Percentiles rank a stretch among this genome's conserved stretches.
Conservation (phyloP, 345 rosid genomes). For the Melaleuca quinquenervia region DNA sequence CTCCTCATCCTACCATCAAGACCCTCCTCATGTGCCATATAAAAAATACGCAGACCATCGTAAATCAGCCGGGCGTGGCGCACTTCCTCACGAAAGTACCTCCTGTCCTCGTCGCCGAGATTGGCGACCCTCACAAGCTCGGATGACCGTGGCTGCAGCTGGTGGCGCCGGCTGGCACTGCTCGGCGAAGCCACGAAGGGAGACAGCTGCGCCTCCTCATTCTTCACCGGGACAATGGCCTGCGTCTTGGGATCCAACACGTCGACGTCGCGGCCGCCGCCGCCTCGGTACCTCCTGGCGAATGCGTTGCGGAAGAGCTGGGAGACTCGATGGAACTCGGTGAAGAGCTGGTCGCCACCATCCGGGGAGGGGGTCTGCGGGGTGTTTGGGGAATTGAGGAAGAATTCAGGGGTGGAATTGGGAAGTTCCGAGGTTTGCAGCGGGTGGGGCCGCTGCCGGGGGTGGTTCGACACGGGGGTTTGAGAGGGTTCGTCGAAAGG, state of each 20-base stretch:
- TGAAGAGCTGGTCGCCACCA: conserved; percentile 27
- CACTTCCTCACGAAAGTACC: conserved; percentile 49
- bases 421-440: not conserved
- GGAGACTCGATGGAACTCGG: conserved; percentile 44
- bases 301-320: conserved; percentile 55
- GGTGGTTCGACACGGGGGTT: not conserved
- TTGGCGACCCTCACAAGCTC: conserved; percentile 82
- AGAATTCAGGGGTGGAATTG: conserved; percentile 8
- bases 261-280: conserved; percentile 24
- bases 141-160: conserved; percentile 31
- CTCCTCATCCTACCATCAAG: conserved; percentile 24
- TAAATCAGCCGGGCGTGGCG: conserved; percentile 64
- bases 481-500: conserved; percentile 24
- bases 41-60: conserved; percentile 46
- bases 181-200: not conserved
- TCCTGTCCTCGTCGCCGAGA: conserved; percentile 42
- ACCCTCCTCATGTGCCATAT: conserved; percentile 31
- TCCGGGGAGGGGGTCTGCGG: conserved; percentile 2
- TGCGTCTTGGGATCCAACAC: conserved; percentile 38
- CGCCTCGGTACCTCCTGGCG: conserved; percentile 21
- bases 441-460: not conserved
- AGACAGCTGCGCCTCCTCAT: not conserved
- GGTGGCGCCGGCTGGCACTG: not conserved
- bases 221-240: conserved; percentile 41
- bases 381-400: conserved; percentile 19